Evolutionary conservation across 371 early-diverging fungal species (phyloP).

Genomic region (Mucor mucedo): DNA sequence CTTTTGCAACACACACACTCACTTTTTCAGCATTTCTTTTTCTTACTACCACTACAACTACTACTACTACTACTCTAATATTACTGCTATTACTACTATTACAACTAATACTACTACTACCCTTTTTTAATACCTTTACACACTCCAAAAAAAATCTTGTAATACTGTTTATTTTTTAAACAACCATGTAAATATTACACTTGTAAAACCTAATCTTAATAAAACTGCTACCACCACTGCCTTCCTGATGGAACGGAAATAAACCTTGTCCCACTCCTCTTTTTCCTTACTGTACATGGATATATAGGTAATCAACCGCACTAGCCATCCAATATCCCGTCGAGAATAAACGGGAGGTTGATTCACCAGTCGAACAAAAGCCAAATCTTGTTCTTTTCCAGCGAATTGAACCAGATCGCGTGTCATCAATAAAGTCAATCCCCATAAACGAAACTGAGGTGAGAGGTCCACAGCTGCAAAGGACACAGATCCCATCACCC

Average conservation of each 20-base stretch:
- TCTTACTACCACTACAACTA: neutral
- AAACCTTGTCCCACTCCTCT: conserved; percentile 23
- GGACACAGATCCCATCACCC: conserved; percentile 35
- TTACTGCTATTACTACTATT: neutral
- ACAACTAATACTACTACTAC: conserved; percentile 2
- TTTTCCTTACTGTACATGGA: too few species aligned
- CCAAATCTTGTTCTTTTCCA: neutral
- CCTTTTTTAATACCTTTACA: neutral
- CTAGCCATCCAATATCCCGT: neutral
- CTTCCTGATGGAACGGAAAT: conserved; percentile 20
- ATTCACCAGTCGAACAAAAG: neutral
- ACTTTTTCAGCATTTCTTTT: neutral
- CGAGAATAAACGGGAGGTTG: neutral
- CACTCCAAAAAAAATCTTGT: neutral
- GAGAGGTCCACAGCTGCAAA: conserved; percentile 45
- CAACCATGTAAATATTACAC: conserved; percentile 1
- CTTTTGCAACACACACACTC: neutral
- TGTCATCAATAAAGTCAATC: conserved; percentile 71
- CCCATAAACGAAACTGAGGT: conserved; percentile 61
- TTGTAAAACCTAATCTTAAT: conserved; percentile 19
- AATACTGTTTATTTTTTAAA: conserved; percentile 1
- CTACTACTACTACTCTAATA: conserved; percentile 3
- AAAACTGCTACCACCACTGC: conserved; percentile 19
- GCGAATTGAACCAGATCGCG: conserved; percentile 59
- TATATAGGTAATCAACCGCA: too few species aligned